Percentiles rank a stretch among this genome's conserved stretches.
These are phyloP conservation scores for Kodamaea jinghongensis DNA, from an alignment of 805 yeast genomes.

Conservation along the genomic window DNA sequence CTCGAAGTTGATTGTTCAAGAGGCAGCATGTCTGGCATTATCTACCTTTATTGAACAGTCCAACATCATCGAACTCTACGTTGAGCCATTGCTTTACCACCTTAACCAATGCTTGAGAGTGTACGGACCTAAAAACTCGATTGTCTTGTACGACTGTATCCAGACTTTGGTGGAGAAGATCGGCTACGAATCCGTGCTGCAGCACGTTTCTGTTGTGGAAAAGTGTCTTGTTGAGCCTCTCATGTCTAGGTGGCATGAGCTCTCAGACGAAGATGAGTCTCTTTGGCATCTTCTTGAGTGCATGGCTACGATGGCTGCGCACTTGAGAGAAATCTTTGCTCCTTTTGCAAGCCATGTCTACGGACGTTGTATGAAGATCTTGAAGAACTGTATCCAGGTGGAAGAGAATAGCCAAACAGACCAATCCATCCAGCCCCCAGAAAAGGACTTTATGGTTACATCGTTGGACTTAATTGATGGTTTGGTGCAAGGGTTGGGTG, in stretches of 20 bases:
- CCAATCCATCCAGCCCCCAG: conserved; percentile 72
- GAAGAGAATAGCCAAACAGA: conserved; percentile 63
- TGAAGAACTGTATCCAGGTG: conserved; percentile 63
- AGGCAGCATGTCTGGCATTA: conserved; percentile 85
- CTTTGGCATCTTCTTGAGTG: conserved; percentile 93
- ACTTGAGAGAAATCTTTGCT: conserved; percentile 78
- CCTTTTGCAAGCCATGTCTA: conserved; percentile 89
- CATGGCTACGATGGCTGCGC: conserved; percentile 86
- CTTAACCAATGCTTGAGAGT: conserved; percentile 69
- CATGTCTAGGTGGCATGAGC: conserved; percentile 71
- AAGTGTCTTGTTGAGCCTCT: conserved; percentile 68
- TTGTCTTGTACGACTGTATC: conserved; percentile 83
- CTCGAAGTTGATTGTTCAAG: conserved; percentile 88
- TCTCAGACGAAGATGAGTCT: conserved; percentile 77
- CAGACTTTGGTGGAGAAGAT: conserved; percentile 83
- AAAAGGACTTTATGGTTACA: conserved; percentile 86
- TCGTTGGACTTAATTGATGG: conserved; percentile 91
- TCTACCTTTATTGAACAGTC: conserved; percentile 80
- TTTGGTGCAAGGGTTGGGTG: conserved; percentile 80
- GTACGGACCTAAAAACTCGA: conserved; percentile 80
- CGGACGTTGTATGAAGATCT: conserved; percentile 68
- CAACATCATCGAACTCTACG: conserved; percentile 61
- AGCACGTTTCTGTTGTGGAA: conserved; percentile 46
- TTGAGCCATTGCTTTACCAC: conserved; percentile 65
- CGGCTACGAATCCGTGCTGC: conserved; percentile 47